Base-by-base conservation (phyloP, 768 basidiomycete genomes). In the Tricholoma sp. region DNA sequence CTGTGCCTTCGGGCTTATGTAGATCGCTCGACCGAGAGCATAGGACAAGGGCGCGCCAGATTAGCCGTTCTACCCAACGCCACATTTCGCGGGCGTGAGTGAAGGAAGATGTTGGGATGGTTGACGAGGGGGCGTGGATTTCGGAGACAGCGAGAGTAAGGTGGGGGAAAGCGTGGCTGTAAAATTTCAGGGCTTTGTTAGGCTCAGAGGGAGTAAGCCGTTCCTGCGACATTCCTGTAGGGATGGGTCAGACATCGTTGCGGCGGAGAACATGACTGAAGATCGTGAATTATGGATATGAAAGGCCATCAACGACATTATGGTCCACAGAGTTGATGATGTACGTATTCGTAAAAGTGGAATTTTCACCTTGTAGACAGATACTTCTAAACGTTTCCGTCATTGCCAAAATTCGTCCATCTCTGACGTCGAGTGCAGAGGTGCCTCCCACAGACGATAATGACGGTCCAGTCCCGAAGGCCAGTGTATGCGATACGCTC, bases 41-140 rank as follows among this genome's bases (percentile, higher is more conserved):
- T 0, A 93, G 70, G 1, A 89, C 73, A 43, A 90, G 79, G 2
- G 85, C 85, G n/a, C 94, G 82, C 76, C 89, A 89, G n/a, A 94
- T 74, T 21, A 91, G 77, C 18, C 85, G 79, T 63, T 96, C 92
- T 2, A 83, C 76, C 89, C 91, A 94, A 51, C 93, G 79, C 81
- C 91, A 94, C 9, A 95, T 77, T 64, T 98, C 94, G 6, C 88
- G 86, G 55, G 89, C 84, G 47, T 79, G 79, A 3, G 73, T 67
- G 63, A 93, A 93, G 4, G 84, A 76, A 2, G 80, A 72, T 74
- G 64, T 59, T 70, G 29, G 66, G 57, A 53, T 66, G 52, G 61
- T 62, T 12, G 71, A 61, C 56, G 68, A 56, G 12, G 57, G 57
- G 32, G 60, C 57, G 16, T 74, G 73, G 31, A 84, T 77, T 57